A percentile compares a stretch with the other conserved stretches of the same genome.
These are phyloP conservation scores for Thelonectria olida DNA, from an alignment of 2,329 filamentous ascomycete genomes.

Conservation along the genomic window DNA sequence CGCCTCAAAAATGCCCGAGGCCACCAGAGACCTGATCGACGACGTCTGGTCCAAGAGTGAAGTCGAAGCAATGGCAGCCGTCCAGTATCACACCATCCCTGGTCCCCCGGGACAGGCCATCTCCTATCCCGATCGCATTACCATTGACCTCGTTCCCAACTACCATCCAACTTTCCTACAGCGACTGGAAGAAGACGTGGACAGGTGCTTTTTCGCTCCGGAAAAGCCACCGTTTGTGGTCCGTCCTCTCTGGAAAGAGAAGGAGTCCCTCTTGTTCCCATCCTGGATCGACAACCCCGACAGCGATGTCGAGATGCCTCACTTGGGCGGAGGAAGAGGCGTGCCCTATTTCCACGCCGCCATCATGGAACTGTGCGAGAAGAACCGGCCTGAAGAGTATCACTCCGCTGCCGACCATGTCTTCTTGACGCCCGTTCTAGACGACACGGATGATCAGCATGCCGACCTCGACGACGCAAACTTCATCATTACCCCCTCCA, in stretches of 20 bases:
- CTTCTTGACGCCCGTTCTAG: conserved; percentile 26
- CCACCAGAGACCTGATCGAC: neutral
- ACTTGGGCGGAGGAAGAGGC: too few species aligned
- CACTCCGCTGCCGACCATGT: neutral
- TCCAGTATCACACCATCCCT: neutral
- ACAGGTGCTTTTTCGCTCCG: neutral
- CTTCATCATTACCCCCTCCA: conserved; percentile 27
- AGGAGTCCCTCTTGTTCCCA: neutral
- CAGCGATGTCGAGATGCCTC: neutral
- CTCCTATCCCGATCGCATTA: neutral
- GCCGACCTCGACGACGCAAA: conserved; percentile 15
- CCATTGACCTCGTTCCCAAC: neutral
- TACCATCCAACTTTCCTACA: neutral
- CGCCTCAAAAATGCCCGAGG: neutral
- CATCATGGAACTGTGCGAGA: neutral
- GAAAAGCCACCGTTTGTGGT: neutral
- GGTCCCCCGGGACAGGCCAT: too few species aligned
- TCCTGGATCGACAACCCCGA: neutral
- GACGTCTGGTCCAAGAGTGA: neutral
- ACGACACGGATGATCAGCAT: neutral
- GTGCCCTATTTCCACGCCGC: neutral
- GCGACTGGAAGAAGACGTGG: neutral
- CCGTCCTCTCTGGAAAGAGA: neutral
- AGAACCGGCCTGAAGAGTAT: neutral
- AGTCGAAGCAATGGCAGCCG: neutral